phyloP scores from a whole-genome alignment of 306 rosid species.

The cucumber (Cucumis sativus) region DNA sequence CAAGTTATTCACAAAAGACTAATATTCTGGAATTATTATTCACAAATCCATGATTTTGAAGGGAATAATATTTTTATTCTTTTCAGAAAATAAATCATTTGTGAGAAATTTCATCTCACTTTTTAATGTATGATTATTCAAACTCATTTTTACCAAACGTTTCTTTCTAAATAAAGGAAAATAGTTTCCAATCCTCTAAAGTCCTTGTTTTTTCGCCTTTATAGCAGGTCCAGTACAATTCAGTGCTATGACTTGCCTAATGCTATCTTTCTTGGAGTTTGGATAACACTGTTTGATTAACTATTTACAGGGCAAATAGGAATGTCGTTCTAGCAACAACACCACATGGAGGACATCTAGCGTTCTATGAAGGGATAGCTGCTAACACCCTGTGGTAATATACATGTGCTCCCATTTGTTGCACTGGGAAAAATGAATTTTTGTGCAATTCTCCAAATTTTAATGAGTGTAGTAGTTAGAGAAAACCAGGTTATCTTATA shows the following conservation, averaged over 20 bases:
- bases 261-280: background rate
- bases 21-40: background rate
- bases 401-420: background rate
- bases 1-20: background rate
- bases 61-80: background rate
- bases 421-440: background rate
- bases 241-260: background rate
- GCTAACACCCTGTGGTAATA: constrained; percentile 12
- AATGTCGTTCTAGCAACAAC: constrained; percentile 14
- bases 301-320: constrained; percentile 12
- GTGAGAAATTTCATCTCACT: background rate
- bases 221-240: background rate
- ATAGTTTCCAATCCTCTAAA: background rate
- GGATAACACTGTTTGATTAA: background rate
- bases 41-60: background rate
- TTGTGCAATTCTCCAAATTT: background rate
- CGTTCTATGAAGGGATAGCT: constrained; percentile 10
- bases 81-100: background rate
- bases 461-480: background rate
- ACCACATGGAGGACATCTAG: constrained; percentile 12
- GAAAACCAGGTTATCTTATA: background rate
- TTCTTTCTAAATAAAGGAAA: constrained; percentile 9
- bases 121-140: background rate
- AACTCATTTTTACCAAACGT: background rate
- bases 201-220: background rate